phyloP scores from a whole-genome alignment of 169 alveolate genomes.

The Plasmodium coatneyi region DNA sequence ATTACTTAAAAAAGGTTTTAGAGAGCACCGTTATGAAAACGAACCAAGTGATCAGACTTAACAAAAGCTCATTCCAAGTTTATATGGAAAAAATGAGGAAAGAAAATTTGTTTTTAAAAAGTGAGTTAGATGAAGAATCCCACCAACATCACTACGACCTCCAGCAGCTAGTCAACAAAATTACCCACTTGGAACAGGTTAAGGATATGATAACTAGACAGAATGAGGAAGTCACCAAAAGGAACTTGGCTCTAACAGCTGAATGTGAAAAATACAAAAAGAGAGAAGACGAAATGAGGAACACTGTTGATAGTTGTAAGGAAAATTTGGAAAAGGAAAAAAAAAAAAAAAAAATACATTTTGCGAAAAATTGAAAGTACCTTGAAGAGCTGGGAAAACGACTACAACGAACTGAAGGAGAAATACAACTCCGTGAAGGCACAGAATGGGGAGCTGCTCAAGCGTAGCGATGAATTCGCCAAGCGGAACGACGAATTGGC shows the following conservation, averaged over 20 bases:
- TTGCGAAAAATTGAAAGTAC: constrained; percentile 28
- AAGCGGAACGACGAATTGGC: background rate
- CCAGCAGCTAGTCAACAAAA: constrained; percentile 55
- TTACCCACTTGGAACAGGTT: constrained; percentile 14
- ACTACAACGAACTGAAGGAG: constrained; percentile 10
- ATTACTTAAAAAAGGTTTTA: constrained; percentile 6
- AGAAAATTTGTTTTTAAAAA: constrained; percentile 55
- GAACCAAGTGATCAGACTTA: constrained; percentile 40
- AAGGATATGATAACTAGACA: background rate
- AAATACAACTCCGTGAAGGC: background rate
- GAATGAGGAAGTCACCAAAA: constrained; percentile 47
- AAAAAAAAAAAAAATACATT: constrained; percentile 61
- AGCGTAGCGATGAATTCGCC: constrained; percentile 8
- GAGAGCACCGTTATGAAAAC: constrained; percentile 40
- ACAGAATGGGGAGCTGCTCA: background rate
- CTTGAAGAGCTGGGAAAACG: constrained; percentile 9
- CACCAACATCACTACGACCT: constrained; percentile 72
- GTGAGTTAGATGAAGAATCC: constrained; percentile 72
- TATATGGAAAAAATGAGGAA: constrained; percentile 64
- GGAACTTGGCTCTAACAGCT: background rate
- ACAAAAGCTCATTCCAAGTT: constrained; percentile 36
- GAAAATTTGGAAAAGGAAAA: constrained; percentile 42
- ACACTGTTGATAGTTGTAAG: background rate
- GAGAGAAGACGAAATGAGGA: constrained; percentile 4
- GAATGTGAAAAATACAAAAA: constrained; percentile 34